Percentiles rank a stretch among this genome's conserved stretches.
phyloP scores from a whole-genome alignment of 169 alveolate genomes.

The Plasmodium cynomolgi region DNA sequence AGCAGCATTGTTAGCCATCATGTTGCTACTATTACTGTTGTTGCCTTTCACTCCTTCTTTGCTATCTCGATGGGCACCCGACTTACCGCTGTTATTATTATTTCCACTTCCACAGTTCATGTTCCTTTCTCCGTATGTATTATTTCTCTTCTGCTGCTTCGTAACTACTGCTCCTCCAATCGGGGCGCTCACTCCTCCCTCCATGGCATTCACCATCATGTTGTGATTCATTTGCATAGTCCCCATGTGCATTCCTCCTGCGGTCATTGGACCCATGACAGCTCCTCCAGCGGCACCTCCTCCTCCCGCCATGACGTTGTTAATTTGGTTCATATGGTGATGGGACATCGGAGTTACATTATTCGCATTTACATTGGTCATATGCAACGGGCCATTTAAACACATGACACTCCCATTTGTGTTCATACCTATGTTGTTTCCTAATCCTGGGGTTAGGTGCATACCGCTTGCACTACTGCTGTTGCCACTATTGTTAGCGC shows the following conservation, averaged over 20 bases:
- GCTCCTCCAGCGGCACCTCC: not conserved
- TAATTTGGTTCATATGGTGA: constrained; percentile 42
- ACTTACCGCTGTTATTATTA: not conserved
- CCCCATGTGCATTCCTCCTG: not conserved
- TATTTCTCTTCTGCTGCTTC: constrained; percentile 43
- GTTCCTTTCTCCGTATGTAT: constrained; percentile 12
- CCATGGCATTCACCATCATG: constrained; percentile 13
- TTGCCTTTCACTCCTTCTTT: not conserved
- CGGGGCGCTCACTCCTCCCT: not conserved
- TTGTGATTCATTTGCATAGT: constrained; percentile 58
- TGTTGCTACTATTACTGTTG: not conserved
- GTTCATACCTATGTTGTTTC: constrained; percentile 18
- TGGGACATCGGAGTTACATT: constrained; percentile 28
- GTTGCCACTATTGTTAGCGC: not conserved
- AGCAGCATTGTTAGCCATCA: not conserved
- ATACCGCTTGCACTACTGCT: not conserved
- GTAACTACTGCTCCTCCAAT: not conserved
- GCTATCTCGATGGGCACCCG: not conserved
- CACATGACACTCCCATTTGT: constrained; percentile 20
- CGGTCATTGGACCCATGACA: not conserved
- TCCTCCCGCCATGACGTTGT: not conserved
- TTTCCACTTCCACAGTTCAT: not conserved
- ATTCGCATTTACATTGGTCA: not conserved
- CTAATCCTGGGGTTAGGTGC: constrained; percentile 15
- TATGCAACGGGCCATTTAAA: constrained; percentile 15